These are phyloP conservation scores for Astrothelium macrocarpum DNA, from an alignment of 495 filamentous ascomycete species.

Conservation along the genomic window DNA sequence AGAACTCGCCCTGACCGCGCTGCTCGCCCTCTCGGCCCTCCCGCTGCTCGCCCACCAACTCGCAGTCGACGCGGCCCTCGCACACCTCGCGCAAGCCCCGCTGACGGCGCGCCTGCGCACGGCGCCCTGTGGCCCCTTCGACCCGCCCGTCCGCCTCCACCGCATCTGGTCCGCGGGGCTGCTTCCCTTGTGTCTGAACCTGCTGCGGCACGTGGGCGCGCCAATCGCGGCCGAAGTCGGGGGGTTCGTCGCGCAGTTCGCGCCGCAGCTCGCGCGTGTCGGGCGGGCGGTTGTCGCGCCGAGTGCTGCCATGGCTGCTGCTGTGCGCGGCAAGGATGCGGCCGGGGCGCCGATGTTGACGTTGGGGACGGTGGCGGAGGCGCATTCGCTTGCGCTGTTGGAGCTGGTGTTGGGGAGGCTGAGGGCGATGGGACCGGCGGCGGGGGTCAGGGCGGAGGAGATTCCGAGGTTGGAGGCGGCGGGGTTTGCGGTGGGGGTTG, in stretches of 20 bases:
- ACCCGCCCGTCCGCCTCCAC: conserved; percentile 54
- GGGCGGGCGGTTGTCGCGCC: conserved; percentile 45
- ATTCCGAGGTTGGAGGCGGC: conserved; percentile 46
- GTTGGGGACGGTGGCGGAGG: too few species aligned
- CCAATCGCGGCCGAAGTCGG: conserved; percentile 71
- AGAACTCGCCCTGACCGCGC: conserved; percentile 74
- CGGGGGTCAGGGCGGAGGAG: conserved; percentile 47
- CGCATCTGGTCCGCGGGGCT: conserved; percentile 82
- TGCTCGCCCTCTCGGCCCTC: conserved; percentile 76
- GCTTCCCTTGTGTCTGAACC: conserved; percentile 80
- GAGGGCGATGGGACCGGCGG: conserved; percentile 48
- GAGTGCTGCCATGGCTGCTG: conserved; percentile 14
- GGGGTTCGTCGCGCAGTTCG: conserved; percentile 77
- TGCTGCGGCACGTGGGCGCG: conserved; percentile 69
- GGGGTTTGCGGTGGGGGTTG: conserved; percentile 55
- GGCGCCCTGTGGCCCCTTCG: conserved; percentile 62
- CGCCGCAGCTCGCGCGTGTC: conserved; percentile 56
- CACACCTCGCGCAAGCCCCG: conserved; percentile 64
- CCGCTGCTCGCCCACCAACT: conserved; percentile 78
- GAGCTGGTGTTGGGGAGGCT: conserved; percentile 53
- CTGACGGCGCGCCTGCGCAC: conserved; percentile 50
- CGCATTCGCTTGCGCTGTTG: conserved; percentile 66
- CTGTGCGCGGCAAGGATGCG: conserved; percentile 29
- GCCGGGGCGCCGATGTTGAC: too few species aligned
- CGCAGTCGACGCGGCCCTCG: conserved; percentile 71